Evolutionary conservation across 2,329 filamentous ascomycete species (phyloP).

Genomic region (Tolypocladium tropicale): DNA sequence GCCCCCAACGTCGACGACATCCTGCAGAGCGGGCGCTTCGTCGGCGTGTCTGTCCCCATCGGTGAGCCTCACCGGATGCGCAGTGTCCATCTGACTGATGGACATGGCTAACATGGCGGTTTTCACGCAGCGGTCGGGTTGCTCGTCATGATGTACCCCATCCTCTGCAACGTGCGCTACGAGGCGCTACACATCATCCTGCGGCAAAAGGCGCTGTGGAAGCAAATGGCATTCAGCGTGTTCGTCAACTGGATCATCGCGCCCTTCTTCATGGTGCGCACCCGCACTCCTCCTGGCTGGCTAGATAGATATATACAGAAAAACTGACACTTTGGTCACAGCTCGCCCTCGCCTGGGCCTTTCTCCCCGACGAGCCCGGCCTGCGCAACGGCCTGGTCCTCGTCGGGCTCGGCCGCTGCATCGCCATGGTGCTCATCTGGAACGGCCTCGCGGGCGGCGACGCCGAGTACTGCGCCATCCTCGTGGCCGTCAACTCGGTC

Average conservation of each 20-base stretch:
- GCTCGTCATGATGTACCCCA: slow-evolving; percentile 91
- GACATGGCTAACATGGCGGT: not conserved
- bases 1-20: slow-evolving; percentile 50
- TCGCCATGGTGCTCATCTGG: slow-evolving; percentile 82
- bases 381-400: slow-evolving; percentile 63
- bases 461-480: slow-evolving; percentile 70
- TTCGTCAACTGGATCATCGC: slow-evolving; percentile 76
- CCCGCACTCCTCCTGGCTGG: slow-evolving; percentile 7
- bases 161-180: slow-evolving; percentile 76
- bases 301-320: not conserved
- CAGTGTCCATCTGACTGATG: not conserved
- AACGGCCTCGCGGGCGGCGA: slow-evolving; percentile 61
- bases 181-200: slow-evolving; percentile 64
- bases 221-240: slow-evolving; percentile 68
- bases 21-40: slow-evolving; percentile 61
- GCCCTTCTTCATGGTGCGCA: slow-evolving; percentile 66
- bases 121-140: slow-evolving; percentile 62
- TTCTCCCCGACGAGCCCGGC: slow-evolving; percentile 46
- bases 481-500: slow-evolving; percentile 66
- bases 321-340: slow-evolving; percentile 16
- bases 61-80: slow-evolving; percentile 27
- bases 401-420: slow-evolving; percentile 76
- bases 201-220: slow-evolving; percentile 54
- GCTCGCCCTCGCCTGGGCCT: slow-evolving; percentile 59
- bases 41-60: slow-evolving; percentile 57